Conservation (phyloP, 1,139 yeast species). For the Pneumocystis jirovecii region DNA sequence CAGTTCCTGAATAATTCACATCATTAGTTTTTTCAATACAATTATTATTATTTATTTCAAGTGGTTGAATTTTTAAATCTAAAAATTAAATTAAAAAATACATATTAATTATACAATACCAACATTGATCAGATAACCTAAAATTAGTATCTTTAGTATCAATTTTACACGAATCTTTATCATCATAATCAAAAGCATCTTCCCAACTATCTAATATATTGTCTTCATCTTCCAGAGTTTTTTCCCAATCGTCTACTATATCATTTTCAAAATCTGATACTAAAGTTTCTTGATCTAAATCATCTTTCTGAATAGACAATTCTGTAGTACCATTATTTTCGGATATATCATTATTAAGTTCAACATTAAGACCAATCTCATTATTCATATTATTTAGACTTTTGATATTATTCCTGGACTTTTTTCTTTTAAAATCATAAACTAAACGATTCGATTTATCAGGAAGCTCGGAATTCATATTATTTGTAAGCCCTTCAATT, state of each 20-base stretch:
- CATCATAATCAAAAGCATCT: background rate
- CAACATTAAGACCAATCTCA: no score
- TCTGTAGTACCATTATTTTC: background rate
- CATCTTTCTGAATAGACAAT: background rate
- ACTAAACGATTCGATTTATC: slow-evolving; percentile 55
- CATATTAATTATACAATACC: background rate
- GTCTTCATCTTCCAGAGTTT: background rate
- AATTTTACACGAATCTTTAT: background rate
- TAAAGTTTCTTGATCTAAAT: background rate
- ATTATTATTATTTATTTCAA: background rate
- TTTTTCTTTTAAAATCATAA: slow-evolving; percentile 55
- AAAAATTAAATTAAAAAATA: background rate
- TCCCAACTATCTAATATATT: no score
- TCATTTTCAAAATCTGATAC: background rate
- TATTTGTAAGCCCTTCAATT: slow-evolving; percentile 50
- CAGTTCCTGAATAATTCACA: background rate
- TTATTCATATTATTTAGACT: background rate
- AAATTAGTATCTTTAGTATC: background rate
- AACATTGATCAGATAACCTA: background rate
- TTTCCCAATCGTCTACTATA: background rate
- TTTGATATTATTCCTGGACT: slow-evolving; percentile 16
- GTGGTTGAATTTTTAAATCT: background rate
- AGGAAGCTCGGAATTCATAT: slow-evolving; percentile 23
- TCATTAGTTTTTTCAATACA: background rate
- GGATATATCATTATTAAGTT: background rate